phyloP scores from a whole-genome alignment of 306 rosid genomes.

The Nissolia schottii region DNA sequence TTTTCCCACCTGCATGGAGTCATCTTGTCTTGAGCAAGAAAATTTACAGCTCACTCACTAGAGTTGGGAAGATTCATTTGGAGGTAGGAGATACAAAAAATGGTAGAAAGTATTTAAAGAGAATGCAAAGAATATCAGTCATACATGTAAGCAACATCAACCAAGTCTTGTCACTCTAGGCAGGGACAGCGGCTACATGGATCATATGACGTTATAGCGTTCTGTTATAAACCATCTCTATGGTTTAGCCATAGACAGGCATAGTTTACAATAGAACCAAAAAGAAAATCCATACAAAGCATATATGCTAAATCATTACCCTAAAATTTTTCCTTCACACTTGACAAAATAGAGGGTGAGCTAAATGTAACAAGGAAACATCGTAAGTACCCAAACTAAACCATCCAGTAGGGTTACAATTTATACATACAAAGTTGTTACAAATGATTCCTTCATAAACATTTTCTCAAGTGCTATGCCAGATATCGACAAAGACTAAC shows the following conservation, averaged over 20 bases:
- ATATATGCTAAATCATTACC: neutral
- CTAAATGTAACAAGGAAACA: neutral
- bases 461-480: neutral
- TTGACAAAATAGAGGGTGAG: neutral
- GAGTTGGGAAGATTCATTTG: neutral
- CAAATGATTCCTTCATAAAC: neutral
- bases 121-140: neutral
- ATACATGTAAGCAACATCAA: too few relatives aligned
- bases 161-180: too few relatives aligned
- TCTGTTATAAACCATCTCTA: too few relatives aligned
- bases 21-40: slow-evolving; percentile 38
- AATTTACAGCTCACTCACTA: slow-evolving; percentile 10
- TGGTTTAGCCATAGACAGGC: too few relatives aligned
- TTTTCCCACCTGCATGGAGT: slow-evolving; percentile 42
- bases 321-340: neutral
- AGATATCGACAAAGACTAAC: neutral
- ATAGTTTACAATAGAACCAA: too few relatives aligned
- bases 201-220: too few relatives aligned
- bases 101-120: neutral
- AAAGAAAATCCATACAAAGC: neutral
- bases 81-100: neutral
- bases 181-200: too few relatives aligned
- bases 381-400: neutral
- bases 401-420: neutral
- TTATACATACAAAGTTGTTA: neutral